Evolutionary conservation across 805 yeast genomes (phyloP), one percentile per base, ranked within the genome.

Genomic region (Lachancea nothofagi): DNA sequence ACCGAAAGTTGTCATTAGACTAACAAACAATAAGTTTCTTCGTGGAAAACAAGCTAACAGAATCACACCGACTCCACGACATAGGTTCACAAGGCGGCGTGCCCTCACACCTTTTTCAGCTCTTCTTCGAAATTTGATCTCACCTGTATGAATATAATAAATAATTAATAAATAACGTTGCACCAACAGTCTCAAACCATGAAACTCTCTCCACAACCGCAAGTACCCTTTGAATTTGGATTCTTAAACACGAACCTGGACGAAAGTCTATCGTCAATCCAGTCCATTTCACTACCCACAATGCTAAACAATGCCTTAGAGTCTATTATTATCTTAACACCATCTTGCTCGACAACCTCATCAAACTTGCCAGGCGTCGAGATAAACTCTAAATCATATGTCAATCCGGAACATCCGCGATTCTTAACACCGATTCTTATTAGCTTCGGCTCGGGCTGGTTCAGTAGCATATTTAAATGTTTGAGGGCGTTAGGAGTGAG

Each of bases 151-250:
- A n/a, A n/a, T n/a, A n/a, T n/a, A n/a, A n/a, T n/a, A n/a, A n/a
- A n/a, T n/a, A n/a, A n/a, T n/a, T n/a, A n/a, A n/a, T n/a, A n/a
- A n/a, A n/a, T n/a, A n/a, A n/a, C n/a, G n/a, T n/a, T n/a, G n/a
- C n/a, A n/a, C n/a, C n/a, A n/a, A n/a, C n/a, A n/a, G n/a, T 12
- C 3, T 57, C 67, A 89, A 7, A 90, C 96, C 96, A 89, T 93
- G 62, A 93, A 93, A 4, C 96, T 86, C 67, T 93, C 98, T 40
- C 98, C 98, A 64, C 98, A 93, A 9, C 98, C 98, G 66, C 98
- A 93, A 36, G 95, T 85, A 23, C 97, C 98, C 68, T 90, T 93
- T 28, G 95, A 83, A 65, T 93, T 93, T 47, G 98, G 98, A 62
- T 93, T 93, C 59, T 75, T 82, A 71, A 93, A 93, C 14, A 93